Conservation (phyloP, 129 eudicot species). For the Flaveria trinervia region DNA sequence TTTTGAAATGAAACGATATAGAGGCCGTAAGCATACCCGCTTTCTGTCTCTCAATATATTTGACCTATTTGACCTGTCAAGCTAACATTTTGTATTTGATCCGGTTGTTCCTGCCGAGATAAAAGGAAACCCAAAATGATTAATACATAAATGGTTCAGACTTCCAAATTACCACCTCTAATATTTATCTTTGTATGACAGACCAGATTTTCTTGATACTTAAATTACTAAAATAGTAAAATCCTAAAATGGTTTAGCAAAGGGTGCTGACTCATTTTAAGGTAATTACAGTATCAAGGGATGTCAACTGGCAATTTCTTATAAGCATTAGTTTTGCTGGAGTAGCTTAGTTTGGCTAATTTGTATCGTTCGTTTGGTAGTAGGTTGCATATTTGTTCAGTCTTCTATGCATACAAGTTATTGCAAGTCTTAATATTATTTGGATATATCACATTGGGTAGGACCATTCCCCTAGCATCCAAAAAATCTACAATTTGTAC, state of each 20-base stretch:
- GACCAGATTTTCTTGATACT: conserved; percentile 31
- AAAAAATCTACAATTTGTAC: neutral
- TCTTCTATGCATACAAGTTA: conserved; percentile 1
- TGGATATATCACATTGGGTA: conserved; percentile 4
- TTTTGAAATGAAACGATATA: neutral
- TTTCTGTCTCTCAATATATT: neutral
- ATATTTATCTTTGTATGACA: neutral
- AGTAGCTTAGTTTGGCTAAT: conserved; percentile 16
- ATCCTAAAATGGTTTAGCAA: conserved; percentile 1
- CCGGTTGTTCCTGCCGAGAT: neutral
- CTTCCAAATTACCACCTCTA: neutral
- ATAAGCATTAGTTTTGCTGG: conserved; percentile 10
- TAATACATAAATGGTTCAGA: neutral
- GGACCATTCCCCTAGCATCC: neutral
- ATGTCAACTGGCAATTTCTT: conserved; percentile 13
- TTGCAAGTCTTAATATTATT: neutral
- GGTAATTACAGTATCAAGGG: conserved; percentile 23
- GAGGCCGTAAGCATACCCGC: conserved; percentile 4
- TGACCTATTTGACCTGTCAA: neutral
- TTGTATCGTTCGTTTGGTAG: neutral
- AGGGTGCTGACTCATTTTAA: conserved; percentile 22
- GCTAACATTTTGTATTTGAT: neutral
- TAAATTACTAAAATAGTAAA: conserved; percentile 21
- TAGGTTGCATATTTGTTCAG: neutral
- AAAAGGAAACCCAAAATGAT: neutral